Conservation (phyloP, 1,139 yeast species). For the Hemisphaericaspora lyxosophila region DNA sequence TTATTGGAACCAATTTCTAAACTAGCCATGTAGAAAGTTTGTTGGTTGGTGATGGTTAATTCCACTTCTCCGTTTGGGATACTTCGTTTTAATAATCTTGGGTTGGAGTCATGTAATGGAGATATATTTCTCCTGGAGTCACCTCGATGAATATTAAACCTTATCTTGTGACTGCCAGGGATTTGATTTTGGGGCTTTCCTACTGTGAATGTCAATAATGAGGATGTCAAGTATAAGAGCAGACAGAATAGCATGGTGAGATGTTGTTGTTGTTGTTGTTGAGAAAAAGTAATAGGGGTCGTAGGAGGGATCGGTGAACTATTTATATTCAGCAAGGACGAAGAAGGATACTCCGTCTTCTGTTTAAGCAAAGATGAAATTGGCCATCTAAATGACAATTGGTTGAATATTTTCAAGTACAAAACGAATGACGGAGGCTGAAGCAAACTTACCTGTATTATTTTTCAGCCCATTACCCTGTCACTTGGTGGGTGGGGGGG, state of each 20-base stretch:
- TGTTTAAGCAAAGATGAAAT: no score
- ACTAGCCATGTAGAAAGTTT: constrained; percentile 49
- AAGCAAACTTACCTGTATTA: no score
- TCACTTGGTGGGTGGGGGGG: no score
- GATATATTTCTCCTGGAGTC: constrained; percentile 19
- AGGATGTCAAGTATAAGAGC: background rate
- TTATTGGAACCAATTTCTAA: constrained; percentile 35
- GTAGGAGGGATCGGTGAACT: no score
- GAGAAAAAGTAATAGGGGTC: no score
- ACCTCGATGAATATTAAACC: constrained; percentile 31
- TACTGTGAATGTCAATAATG: background rate
- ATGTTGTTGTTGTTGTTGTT: no score
- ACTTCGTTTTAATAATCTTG: constrained; percentile 31
- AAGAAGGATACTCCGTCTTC: no score
- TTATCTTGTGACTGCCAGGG: constrained; percentile 20
- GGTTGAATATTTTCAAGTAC: no score
- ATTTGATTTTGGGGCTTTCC: background rate
- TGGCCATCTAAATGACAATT: no score
- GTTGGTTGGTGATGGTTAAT: constrained; percentile 43
- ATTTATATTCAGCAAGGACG: no score
- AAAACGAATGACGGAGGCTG: no score
- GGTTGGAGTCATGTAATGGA: constrained; percentile 12
- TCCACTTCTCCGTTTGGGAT: constrained; percentile 30
- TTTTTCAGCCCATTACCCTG: no score
- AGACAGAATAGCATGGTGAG: background rate